Evolutionary conservation across 2,329 filamentous ascomycete species (phyloP).

Genomic region (Chaetomium globosum): DNA sequence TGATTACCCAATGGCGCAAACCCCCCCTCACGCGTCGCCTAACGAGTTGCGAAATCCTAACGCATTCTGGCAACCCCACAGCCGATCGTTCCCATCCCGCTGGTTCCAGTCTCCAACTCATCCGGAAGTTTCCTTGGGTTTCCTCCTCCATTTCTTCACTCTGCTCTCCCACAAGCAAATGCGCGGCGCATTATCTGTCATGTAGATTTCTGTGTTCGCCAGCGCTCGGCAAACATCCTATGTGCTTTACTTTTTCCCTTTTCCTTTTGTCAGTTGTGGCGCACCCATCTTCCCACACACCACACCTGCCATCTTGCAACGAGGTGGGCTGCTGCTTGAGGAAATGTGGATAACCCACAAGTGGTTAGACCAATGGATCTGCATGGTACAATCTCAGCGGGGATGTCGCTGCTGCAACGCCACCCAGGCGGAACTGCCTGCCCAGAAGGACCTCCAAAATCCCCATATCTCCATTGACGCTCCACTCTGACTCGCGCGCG

Average conservation of each 20-base stretch:
- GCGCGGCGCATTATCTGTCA: background rate
- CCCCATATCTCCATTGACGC: slow-evolving; percentile 28
- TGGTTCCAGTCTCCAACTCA: slow-evolving; percentile 11
- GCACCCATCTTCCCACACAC: background rate
- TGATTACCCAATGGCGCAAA: slow-evolving; percentile 26
- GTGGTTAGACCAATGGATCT: slow-evolving; percentile 17
- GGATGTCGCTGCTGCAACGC: slow-evolving; percentile 10
- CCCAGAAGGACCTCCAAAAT: slow-evolving; percentile 19
- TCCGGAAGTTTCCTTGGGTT: slow-evolving; percentile 1
- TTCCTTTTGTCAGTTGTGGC: background rate
- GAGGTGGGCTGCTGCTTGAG: background rate
- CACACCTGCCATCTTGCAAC: background rate
- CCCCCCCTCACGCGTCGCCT: slow-evolving; percentile 3
- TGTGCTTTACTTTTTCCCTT: background rate
- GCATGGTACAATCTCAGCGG: slow-evolving; percentile 15
- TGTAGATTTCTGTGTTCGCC: background rate
- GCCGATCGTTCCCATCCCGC: slow-evolving; percentile 20
- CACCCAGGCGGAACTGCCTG: slow-evolving; percentile 26
- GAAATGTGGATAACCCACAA: slow-evolving; percentile 13
- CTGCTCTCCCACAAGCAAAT: background rate
- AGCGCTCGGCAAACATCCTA: background rate
- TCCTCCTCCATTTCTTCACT: background rate
- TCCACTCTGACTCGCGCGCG: slow-evolving; percentile 31
- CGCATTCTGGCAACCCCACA: slow-evolving; percentile 20
- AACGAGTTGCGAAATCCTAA: slow-evolving; percentile 8